Conservation (phyloP, 208 protist species). For the Leishmania major region DNA sequence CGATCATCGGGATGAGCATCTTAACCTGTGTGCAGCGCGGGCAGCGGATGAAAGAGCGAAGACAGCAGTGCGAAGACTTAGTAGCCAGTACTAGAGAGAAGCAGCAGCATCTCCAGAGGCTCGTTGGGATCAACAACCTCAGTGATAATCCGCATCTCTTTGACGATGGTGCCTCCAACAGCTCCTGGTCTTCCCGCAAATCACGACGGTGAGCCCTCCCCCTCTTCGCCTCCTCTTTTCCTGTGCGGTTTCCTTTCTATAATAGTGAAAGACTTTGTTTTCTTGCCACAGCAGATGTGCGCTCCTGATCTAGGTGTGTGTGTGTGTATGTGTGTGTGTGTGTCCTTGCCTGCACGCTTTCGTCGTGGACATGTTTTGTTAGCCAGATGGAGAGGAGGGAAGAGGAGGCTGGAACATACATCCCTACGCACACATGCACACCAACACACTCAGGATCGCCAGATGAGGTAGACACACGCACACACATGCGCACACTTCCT, state of each 20-base stretch:
- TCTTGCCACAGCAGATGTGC: not conserved
- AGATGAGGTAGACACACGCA: not conserved
- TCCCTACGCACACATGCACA: not conserved
- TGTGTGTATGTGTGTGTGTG: not conserved
- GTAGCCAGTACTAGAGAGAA: not conserved
- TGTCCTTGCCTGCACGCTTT: not conserved
- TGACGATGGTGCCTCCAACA: not conserved
- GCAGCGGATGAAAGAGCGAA: not conserved
- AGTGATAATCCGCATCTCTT: conserved; percentile 6
- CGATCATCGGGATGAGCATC: not conserved
- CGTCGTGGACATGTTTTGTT: not conserved
- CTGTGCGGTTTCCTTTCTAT: not conserved
- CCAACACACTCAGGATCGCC: not conserved
- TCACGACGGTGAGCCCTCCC: not conserved
- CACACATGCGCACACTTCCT: not conserved
- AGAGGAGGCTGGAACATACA: not conserved
- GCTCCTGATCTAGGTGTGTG: not conserved
- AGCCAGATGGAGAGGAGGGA: not conserved
- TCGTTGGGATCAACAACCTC: not conserved
- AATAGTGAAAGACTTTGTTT: not conserved
- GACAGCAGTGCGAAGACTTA: conserved; percentile 6
- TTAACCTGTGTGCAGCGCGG: conserved; percentile 5
- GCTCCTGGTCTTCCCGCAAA: not conserved
- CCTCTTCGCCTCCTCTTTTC: not conserved
- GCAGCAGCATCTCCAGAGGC: conserved; percentile 13